Base-by-base conservation (phyloP, 2,329 filamentous ascomycete genomes). In the Purpureocillium takamizusanense region DNA sequence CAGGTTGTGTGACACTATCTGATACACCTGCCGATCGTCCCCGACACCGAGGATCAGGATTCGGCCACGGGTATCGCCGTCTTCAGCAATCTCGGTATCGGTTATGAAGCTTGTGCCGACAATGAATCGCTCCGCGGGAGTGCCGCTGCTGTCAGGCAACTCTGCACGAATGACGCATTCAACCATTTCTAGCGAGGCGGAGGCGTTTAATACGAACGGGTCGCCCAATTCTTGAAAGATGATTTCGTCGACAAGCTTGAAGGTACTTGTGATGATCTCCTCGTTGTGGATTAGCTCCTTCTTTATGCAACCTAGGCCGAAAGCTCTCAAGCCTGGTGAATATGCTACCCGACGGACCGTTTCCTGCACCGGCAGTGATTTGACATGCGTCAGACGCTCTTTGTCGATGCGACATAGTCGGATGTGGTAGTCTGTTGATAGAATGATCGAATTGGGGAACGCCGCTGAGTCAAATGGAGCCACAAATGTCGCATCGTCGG, bases 181-280 rank as follows among this genome's bases (percentile, higher is more conserved):
- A 4, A 95, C 77, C 33, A 97, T 66, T 60, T 98, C 92, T 3
- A 67, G 50, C 2, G 62, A 59, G 2, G 60, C 57, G 1, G 62
- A 62, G 7, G 54, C 55, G 10, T 70, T 62, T 12, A 97, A 63
- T 7, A 72, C 57, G 45, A 85, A 82, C 0, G 80, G 76, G 48
- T 83, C 61, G 1, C 78, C 86, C 1, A 95, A 69, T 37, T 83
- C 75, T 43, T 84, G 78, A 59, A 97, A 95, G 14, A 86, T 68
- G 27, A 95, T 78, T 53, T 97, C 92, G 51, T 98, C 90, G 1
- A 94, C 88, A 2, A 98, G 74, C 51, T 83, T 83, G 53, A 98
- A 85, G n/a, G 81, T 80, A 51, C 85, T 90, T 9, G 76, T 74
- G 11, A 95, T 72, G 4, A 81, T 61, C 58, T 98, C 92, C 46